These are phyloP conservation scores for Salmacisia buchloeana DNA, from an alignment of 1,284 basidiomycete genomes.

Conservation along the genomic window DNA sequence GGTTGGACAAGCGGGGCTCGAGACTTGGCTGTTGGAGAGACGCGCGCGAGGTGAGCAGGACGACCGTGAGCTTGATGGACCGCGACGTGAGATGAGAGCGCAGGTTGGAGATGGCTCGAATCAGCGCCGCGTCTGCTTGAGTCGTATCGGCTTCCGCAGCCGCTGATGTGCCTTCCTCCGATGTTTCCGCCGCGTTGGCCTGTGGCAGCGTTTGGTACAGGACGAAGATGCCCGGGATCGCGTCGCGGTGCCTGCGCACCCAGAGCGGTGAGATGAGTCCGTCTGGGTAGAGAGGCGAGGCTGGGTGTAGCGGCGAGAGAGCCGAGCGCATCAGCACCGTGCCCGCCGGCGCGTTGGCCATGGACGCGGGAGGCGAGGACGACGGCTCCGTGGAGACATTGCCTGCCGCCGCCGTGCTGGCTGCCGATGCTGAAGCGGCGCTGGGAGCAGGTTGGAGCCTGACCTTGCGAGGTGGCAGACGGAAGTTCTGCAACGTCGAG, in stretches of 20 bases:
- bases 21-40: slow-evolving; percentile 57
- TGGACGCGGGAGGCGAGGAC: slow-evolving; percentile 18
- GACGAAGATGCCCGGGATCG: slow-evolving; percentile 86
- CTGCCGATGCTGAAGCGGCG: neutral
- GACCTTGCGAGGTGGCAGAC: slow-evolving; percentile 76
- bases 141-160: slow-evolving; percentile 48
- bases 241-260: slow-evolving; percentile 87
- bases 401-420: slow-evolving; percentile 4
- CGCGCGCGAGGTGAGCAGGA: slow-evolving; percentile 77
- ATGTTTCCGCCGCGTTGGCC: slow-evolving; percentile 7
- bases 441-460: neutral
- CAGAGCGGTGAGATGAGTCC: slow-evolving; percentile 94
- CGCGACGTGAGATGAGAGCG: slow-evolving; percentile 75
- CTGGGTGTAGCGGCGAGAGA: slow-evolving; percentile 77
- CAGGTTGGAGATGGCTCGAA: slow-evolving; percentile 66
- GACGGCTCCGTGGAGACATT: neutral
- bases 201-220: slow-evolving; percentile 79
- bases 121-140: slow-evolving; percentile 62
- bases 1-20: slow-evolving; percentile 74
- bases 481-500: slow-evolving; percentile 56
- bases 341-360: slow-evolving; percentile 23
- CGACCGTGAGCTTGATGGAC: slow-evolving; percentile 86
- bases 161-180: neutral
- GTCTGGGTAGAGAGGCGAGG: slow-evolving; percentile 84
- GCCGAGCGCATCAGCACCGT: slow-evolving; percentile 63